Base-by-base conservation (phyloP, 305 asterid genomes). In the Fraxinus angustifolia region DNA sequence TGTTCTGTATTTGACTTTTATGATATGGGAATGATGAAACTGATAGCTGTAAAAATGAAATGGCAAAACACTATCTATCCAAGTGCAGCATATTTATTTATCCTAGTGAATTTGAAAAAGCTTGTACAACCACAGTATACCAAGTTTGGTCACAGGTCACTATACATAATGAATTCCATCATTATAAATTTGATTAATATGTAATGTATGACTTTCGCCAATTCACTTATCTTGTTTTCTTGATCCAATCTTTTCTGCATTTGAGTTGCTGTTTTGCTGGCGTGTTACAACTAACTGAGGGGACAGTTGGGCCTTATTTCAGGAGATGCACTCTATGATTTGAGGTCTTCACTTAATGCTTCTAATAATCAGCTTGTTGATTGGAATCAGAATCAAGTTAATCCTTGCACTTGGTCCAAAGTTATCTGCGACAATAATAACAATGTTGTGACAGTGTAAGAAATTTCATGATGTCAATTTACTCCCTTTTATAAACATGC, bases 381-480 rank as follows among this genome's bases (percentile, higher is more conserved):
- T 83, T 96, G 99, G 99, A 91, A 92, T 76, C 88, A 71, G 77
- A 87, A 91, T 86, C 97, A 83, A 87, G 99, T 94, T 79, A 91
- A 88, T 82, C 99, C 99, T 0, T 96, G 99, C 89, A 96, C 99
- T 72, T 96, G 98, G 99, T 88, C 97, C 75, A 93, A 90, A 85
- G 88, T 96, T 65, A 86, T 79, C 67, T 96, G 99, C 73, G 98
- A 94, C 35, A 30, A 58, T 53, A 87, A 40, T 80, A 60, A 71
- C 88, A 84, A 88, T 77, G 98, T 96, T 78, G 81, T 88, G 14
- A 82, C 92, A 74, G 93, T 96, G 99, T 96, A 91, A 86, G 98
- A 75, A 83, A 76, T 68, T 78, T 45, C n/a, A 7, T 1, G 35
- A 31, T n/a, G 6, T 74, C 21, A 11, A 36, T 38, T 45, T 14